Conservation (phyloP, 148 eudicot genomes). For the Silene conica region DNA sequence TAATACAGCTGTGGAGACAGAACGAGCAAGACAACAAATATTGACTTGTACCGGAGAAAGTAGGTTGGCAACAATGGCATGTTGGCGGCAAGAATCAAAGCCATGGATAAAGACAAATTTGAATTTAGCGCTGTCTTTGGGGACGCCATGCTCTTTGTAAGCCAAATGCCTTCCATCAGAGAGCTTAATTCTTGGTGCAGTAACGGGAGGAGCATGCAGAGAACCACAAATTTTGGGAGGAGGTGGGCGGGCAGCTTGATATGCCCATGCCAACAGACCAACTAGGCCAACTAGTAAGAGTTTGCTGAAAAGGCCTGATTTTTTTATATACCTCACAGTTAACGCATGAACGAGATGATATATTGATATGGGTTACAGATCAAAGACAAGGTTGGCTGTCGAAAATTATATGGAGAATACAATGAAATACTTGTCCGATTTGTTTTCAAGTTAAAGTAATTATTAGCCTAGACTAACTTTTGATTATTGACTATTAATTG, state of each 20-base stretch:
- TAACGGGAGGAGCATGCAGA: conserved; percentile 65
- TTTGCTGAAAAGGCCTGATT: conserved; percentile 61
- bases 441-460: neutral
- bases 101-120: conserved; percentile 79
- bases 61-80: conserved; percentile 43
- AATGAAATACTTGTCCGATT: neutral
- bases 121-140: conserved; percentile 59
- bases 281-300: conserved; percentile 48
- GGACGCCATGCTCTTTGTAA: conserved; percentile 74
- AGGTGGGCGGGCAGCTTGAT: conserved; percentile 65
- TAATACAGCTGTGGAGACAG: too few relatives aligned
- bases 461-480: neutral
- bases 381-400: neutral
- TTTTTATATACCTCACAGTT: neutral
- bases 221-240: conserved; percentile 81
- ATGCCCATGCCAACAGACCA: conserved; percentile 74
- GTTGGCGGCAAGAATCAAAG: conserved; percentile 51
- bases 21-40: neutral
- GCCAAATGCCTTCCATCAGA: conserved; percentile 86
- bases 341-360: neutral
- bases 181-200: conserved; percentile 71
- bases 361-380: neutral
- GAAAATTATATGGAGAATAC: neutral
- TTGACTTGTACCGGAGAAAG: conserved; percentile 45
- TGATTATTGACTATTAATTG: neutral